Base-by-base conservation (phyloP, 2,329 filamentous ascomycete species). In the Triangularia verruculosa region DNA sequence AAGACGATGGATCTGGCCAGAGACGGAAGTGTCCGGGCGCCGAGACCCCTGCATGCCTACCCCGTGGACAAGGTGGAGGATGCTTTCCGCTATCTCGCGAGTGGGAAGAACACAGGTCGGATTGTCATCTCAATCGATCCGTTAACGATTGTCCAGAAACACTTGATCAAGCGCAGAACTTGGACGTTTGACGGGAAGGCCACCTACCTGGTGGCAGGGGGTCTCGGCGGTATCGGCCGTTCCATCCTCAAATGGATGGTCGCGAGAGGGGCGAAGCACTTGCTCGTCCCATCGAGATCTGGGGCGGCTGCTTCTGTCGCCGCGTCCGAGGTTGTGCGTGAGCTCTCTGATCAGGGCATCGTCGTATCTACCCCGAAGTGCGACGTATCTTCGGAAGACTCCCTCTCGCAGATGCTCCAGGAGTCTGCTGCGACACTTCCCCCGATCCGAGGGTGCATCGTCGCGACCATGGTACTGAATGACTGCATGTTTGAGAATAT, bases 61-160 rank as follows among this genome's bases (percentile, higher is more conserved):
- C 34, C 57, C 2, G 69, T 71, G 1, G 59, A 62, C 1, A 59
- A 74, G 1, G 66, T 78, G 2, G 64, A 71, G 5, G 70, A 77
- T 4, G 78, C 78, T 0, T 78, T 82, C 65, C 69, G 76, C 0
- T 73, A 75, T 60, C 74, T 82, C 74, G 76, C 80, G 61, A 70
- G 66, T 4, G 78, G 77, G 0, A 67, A 66, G 20, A 78, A 80
- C 59, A 76, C 79, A 12, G 79, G 78, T 0, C 78, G 78, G 32
- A 75, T 82, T 11, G 71, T 80, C n/a, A n/a, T n/a, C n/a, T n/a
- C n/a, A n/a, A n/a, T n/a, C n/a, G n/a, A n/a, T n/a, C n/a, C n/a
- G n/a, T n/a, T n/a, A n/a, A n/a, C n/a, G n/a, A n/a, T n/a, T n/a
- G n/a, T n/a, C n/a, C n/a, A n/a, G n/a, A n/a, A n/a, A n/a, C n/a